A percentile compares a stretch with the other conserved stretches of the same genome.
phyloP scores from a whole-genome alignment of 345 rosid genomes.

The Eucalyptus tenuipes region DNA sequence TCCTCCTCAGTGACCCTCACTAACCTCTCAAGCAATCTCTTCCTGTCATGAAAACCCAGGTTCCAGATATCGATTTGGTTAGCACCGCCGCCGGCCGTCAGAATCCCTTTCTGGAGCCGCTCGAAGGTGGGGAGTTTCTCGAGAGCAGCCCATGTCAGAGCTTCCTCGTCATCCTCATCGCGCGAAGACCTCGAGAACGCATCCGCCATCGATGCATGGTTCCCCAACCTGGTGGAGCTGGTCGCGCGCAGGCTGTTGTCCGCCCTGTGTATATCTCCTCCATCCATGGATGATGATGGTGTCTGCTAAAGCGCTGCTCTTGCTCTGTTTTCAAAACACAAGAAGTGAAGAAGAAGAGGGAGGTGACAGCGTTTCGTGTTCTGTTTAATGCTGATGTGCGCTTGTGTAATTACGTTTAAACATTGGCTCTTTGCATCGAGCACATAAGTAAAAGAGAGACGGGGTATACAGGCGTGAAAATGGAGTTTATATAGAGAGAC shows the following conservation, averaged over 20 bases:
- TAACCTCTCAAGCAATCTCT: conserved; percentile 14
- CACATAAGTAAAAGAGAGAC: not conserved
- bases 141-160: conserved; percentile 48
- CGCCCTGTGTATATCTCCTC: not conserved
- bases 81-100: not conserved
- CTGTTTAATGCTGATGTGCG: not conserved
- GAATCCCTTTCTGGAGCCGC: conserved; percentile 31
- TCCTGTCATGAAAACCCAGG: conserved; percentile 26
- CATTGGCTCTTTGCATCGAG: not conserved
- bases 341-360: not conserved
- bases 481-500: not conserved
- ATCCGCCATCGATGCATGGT: not conserved
- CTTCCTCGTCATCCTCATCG: conserved; percentile 42
- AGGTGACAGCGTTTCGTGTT: not conserved
- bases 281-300: not conserved
- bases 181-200: conserved; percentile 25
- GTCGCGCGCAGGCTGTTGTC: conserved; percentile 1
- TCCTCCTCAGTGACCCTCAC: conserved; percentile 24
- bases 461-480: not conserved
- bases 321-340: not conserved
- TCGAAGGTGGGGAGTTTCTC: conserved; percentile 39
- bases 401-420: not conserved
- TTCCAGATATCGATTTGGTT: conserved; percentile 14
- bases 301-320: not conserved
- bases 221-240: conserved; percentile 7